Conservation (phyloP, 2,329 filamentous ascomycete species). For the Venturia carpophila region DNA sequence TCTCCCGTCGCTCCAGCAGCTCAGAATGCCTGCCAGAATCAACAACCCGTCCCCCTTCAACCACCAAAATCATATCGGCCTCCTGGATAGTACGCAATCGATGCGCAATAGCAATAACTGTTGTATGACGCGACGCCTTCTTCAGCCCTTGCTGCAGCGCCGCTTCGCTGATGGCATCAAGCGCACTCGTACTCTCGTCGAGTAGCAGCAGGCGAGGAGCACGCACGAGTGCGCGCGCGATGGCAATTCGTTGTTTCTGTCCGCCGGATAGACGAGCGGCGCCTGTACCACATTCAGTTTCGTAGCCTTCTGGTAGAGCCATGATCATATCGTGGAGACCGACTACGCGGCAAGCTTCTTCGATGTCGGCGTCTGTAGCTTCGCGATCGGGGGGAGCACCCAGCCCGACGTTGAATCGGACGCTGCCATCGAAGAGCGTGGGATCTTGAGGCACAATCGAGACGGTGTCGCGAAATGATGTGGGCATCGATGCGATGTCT, state of each 20-base stretch:
- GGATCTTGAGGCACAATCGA: slow-evolving; percentile 41
- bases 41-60: slow-evolving; percentile 42
- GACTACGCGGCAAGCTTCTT: slow-evolving; percentile 35
- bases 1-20: slow-evolving; percentile 41
- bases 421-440: slow-evolving; percentile 38
- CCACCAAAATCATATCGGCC: slow-evolving; percentile 38
- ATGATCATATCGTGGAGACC: slow-evolving; percentile 37
- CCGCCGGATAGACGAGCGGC: slow-evolving; percentile 38
- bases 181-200: slow-evolving; percentile 40
- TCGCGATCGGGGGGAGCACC: slow-evolving; percentile 29
- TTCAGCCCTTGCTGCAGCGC: slow-evolving; percentile 38
- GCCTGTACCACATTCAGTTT: slow-evolving; percentile 36
- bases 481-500: slow-evolving; percentile 35
- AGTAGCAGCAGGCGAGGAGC: slow-evolving; percentile 40
- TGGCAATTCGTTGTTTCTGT: slow-evolving; percentile 40
- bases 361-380: slow-evolving; percentile 25
- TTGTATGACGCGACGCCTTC: slow-evolving; percentile 30
- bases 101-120: slow-evolving; percentile 40
- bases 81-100: slow-evolving; percentile 35
- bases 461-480: slow-evolving; percentile 32
- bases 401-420: slow-evolving; percentile 38
- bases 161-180: slow-evolving; percentile 40
- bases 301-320: slow-evolving; percentile 41
- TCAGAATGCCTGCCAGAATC: slow-evolving; percentile 44
- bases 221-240: slow-evolving; percentile 40